These are phyloP conservation scores for Fusarium torulosum DNA, from an alignment of 2,329 filamentous ascomycete genomes.

Conservation along the genomic window DNA sequence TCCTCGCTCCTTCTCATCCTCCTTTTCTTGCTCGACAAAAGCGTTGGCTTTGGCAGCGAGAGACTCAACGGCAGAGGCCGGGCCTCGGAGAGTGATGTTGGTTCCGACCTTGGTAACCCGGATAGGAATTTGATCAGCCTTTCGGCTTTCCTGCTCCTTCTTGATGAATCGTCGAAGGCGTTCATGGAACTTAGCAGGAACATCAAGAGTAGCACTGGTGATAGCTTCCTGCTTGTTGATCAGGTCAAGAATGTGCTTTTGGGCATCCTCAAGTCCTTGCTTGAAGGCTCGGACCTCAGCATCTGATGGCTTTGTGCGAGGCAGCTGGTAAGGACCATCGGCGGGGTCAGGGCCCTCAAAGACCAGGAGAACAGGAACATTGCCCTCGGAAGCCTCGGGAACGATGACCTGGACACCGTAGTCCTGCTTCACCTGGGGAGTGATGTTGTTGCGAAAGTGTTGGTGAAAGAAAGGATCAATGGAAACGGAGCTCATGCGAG, in stretches of 20 bases:
- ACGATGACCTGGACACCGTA: constrained; percentile 81
- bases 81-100: constrained; percentile 80
- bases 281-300: constrained; percentile 67
- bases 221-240: constrained; percentile 71
- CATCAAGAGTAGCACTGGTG: constrained; percentile 64
- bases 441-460: constrained; percentile 75
- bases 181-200: constrained; percentile 73
- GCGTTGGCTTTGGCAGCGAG: constrained; percentile 78
- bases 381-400: constrained; percentile 71
- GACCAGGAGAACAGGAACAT: constrained; percentile 76
- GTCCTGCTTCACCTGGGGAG: constrained; percentile 72
- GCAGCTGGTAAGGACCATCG: constrained; percentile 64
- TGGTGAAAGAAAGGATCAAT: constrained; percentile 85
- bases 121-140: constrained; percentile 70
- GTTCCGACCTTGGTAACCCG: constrained; percentile 70
- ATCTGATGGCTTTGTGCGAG: constrained; percentile 65
- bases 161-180: constrained; percentile 73
- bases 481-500: constrained; percentile 73
- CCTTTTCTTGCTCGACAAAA: constrained; percentile 88
- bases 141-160: constrained; percentile 70
- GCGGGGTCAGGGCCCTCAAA: constrained; percentile 73
- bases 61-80: constrained; percentile 76
- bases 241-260: constrained; percentile 68
- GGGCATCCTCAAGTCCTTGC: constrained; percentile 67
- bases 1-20: constrained; percentile 93